These are phyloP conservation scores for Alternaria brassicae DNA, from an alignment of 2,329 filamentous ascomycete genomes.

Conservation along the genomic window DNA sequence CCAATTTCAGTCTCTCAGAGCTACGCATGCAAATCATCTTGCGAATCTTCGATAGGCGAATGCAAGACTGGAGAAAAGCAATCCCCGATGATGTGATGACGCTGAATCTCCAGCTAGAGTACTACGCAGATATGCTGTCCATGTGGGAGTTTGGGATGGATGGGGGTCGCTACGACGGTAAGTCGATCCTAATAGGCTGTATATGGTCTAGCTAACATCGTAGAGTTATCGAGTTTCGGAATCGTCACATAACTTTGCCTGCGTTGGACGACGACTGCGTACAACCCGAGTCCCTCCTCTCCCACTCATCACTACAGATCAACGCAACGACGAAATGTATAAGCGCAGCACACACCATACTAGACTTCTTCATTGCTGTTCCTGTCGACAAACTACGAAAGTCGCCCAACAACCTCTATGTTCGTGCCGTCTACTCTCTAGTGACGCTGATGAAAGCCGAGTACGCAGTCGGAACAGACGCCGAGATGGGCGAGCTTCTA, in stretches of 20 bases:
- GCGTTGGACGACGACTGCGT: conserved; percentile 43
- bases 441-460: conserved; percentile 46
- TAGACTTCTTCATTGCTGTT: conserved; percentile 40
- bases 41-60: conserved; percentile 45
- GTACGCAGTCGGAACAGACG: conserved; percentile 45
- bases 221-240: conserved; percentile 42
- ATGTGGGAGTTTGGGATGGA: conserved; percentile 52
- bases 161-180: conserved; percentile 42
- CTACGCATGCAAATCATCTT: conserved; percentile 46
- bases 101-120: conserved; percentile 37
- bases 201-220: background rate
- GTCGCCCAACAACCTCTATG: conserved; percentile 40
- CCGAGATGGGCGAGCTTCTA: conserved; percentile 43
- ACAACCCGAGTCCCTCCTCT: conserved; percentile 44
- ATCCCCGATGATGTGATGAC: conserved; percentile 43
- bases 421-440: conserved; percentile 42
- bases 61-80: conserved; percentile 47
- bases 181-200: background rate
- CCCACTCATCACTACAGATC: conserved; percentile 44
- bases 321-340: conserved; percentile 48
- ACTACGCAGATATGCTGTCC: conserved; percentile 43
- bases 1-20: conserved; percentile 47
- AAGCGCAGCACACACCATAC: conserved; percentile 39
- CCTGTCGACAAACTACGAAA: conserved; percentile 32
- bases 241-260: conserved; percentile 44